Conservation (phyloP, 139 green algal species). For the Chlorella sp. region DNA sequence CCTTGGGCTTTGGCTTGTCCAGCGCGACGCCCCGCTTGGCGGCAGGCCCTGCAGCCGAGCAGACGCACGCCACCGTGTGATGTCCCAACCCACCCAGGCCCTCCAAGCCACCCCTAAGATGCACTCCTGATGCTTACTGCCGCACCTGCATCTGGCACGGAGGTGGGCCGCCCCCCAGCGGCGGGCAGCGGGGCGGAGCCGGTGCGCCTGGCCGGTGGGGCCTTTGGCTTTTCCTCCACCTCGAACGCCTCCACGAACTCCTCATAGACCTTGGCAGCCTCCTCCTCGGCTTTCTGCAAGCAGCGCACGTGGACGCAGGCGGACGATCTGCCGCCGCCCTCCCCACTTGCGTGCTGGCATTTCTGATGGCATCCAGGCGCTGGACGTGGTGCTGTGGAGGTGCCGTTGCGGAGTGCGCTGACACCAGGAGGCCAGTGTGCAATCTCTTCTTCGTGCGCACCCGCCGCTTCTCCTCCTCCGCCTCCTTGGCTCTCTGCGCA, state of each 20-base stretch:
- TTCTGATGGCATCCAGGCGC: background rate
- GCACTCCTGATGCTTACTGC: background rate
- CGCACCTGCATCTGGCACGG: slow-evolving; percentile 35
- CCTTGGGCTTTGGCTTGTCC: slow-evolving; percentile 26
- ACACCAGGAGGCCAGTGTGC: background rate
- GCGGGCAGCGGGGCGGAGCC: slow-evolving; percentile 35
- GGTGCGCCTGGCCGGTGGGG: background rate
- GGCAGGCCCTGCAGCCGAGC: too few species aligned
- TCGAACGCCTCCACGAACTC: slow-evolving; percentile 88
- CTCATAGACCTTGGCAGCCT: slow-evolving; percentile 83
- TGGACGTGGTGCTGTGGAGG: background rate
- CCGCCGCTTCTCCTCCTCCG: slow-evolving; percentile 79
- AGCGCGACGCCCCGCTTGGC: slow-evolving; percentile 72
- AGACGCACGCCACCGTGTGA: slow-evolving; percentile 48
- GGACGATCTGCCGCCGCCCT: background rate
- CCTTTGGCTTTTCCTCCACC: slow-evolving; percentile 25
- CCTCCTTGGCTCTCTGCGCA: slow-evolving; percentile 78
- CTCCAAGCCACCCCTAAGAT: background rate
- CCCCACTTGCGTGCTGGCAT: background rate
- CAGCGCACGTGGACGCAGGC: too few species aligned
- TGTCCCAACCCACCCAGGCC: background rate
- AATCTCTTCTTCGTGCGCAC: slow-evolving; percentile 20
- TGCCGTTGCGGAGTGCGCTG: background rate
- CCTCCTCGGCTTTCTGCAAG: slow-evolving; percentile 65
- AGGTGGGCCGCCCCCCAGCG: slow-evolving; percentile 59